Evolutionary conservation across 2,329 filamentous ascomycete genomes (phyloP), one percentile per base, ranked within the genome.

Genomic region (Beauveria sp.): DNA sequence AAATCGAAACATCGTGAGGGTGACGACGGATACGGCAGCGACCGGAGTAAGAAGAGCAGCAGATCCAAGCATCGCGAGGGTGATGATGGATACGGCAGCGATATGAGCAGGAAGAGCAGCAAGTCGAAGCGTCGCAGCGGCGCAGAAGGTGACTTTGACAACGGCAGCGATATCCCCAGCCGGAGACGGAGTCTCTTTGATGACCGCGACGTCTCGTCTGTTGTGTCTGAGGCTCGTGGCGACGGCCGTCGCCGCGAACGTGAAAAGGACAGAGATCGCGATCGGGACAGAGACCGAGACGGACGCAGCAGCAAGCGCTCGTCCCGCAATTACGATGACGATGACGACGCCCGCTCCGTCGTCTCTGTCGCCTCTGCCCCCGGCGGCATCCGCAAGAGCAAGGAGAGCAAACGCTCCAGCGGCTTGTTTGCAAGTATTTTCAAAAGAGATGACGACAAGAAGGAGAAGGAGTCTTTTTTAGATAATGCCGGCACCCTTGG

Each of bases 401-500:
- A 71, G 64, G 72, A 75, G 4, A 47, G 52, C 57, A 81, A 76
- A 66, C 69, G 73, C 57, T 72, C 74, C 24, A 74, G 71, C 55
- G 74, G 78, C 43, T 72, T 80, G 26, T 76, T 84, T 65, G 82
- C 82, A 60, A 75, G 75, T 67, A 75, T 81, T 63, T 76, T 80
- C 71, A 71, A 63, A 65, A 75, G 74, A 55, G 74, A 76, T 61
- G 75, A 77, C 53, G 72, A 73, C 58, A 71, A 65, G 43, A 60
- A 61, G 30, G 69, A 71, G 64, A 75, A 77, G 72, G 73, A 80
- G 76, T 84, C 84, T 87, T 87, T 87, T 86, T 86, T 87, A 87
- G 85, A 75, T 87, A 84, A 82, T 80, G 82, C 85, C 84, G 84
- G 78, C 81, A 87, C 80, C 81, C 78, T 82, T 84, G 84, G 84